A percentile compares a stretch with the other conserved stretches of the same genome.
Conservation (phyloP, 2,329 filamentous ascomycete species). For the Xylariaceae sp. region DNA sequence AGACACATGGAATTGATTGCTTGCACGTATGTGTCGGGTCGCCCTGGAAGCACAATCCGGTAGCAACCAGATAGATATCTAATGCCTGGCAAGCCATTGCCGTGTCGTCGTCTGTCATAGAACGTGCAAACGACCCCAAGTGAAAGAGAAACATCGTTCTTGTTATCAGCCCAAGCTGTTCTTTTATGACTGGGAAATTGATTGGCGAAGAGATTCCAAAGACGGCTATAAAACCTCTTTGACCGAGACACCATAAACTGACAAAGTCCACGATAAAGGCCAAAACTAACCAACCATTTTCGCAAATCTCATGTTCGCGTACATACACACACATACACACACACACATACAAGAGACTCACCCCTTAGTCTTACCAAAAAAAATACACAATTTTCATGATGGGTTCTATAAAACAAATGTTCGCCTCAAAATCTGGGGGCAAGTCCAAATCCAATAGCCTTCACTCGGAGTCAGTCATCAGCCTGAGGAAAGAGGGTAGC, state of each 20-base stretch:
- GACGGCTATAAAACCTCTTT: background rate
- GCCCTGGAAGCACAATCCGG: too few species aligned
- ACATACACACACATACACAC: too few species aligned
- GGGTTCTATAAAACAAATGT: constrained; percentile 16
- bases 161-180: background rate
- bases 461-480: background rate
- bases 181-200: background rate
- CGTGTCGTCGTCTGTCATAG: background rate
- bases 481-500: constrained; percentile 3
- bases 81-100: background rate
- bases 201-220: background rate
- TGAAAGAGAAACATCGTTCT: constrained; percentile 2
- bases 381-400: constrained; percentile 5
- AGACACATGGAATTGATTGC: background rate
- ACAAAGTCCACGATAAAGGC: background rate
- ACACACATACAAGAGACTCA: background rate
- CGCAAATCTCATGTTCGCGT: too few species aligned
- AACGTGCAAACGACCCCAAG: background rate
- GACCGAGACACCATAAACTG: background rate
- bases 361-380: background rate
- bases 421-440: constrained; percentile 4
- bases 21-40: too few species aligned
- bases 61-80: background rate
- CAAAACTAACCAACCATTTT: background rate
- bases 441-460: background rate